Evolutionary conservation across 2,329 filamentous ascomycete species (phyloP).

Genomic region (Colletotrichum phormii): DNA sequence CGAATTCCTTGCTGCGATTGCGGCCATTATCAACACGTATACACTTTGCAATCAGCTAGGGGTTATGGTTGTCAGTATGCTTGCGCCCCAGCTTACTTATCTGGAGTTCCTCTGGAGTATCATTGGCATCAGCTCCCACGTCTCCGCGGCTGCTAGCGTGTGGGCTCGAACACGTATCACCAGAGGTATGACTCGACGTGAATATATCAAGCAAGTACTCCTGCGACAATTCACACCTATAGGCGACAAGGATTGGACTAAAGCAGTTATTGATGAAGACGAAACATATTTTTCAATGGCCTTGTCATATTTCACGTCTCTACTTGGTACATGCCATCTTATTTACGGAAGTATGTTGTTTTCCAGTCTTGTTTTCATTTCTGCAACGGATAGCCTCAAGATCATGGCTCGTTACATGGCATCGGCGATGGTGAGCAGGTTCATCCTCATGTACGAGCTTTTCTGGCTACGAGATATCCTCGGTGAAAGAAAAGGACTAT

Average conservation of each 20-base stretch:
- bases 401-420: not conserved
- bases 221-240: not conserved
- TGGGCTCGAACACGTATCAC: not conserved
- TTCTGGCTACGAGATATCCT: not conserved
- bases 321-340: not conserved
- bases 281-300: fast-evolving
- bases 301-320: not conserved
- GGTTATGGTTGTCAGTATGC: not conserved
- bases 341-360: not conserved
- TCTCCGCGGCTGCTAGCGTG: not conserved
- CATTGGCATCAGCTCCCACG: not conserved
- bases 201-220: not conserved
- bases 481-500: fast-evolving
- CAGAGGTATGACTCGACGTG: too few relatives aligned
- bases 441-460: not conserved
- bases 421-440: not conserved
- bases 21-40: not conserved
- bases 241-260: fast-evolving
- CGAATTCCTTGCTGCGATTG: not conserved
- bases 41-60: not conserved
- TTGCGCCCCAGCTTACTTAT: not conserved
- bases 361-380: not conserved
- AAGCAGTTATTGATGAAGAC: not conserved
- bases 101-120: not conserved
- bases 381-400: not conserved